These are phyloP conservation scores for Alnus rubra DNA, from an alignment of 306 rosid species.

Conservation along the genomic window DNA sequence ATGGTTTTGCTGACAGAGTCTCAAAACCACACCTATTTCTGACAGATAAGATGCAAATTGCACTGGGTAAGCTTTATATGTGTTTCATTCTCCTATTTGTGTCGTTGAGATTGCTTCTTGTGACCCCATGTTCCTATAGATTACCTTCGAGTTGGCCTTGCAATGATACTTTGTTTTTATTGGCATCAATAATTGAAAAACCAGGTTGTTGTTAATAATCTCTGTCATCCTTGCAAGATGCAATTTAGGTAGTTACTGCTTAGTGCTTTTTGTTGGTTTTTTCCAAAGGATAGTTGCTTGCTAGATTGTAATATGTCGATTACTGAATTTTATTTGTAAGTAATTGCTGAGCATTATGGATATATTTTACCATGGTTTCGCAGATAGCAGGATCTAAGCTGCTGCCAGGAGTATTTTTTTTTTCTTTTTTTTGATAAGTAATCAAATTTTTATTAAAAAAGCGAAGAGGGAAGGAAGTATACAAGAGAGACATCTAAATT, in stretches of 20 bases:
- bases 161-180: background rate
- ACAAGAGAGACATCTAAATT: no score
- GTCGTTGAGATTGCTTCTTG: background rate
- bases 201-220: background rate
- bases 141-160: background rate
- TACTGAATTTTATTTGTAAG: conserved; percentile 20
- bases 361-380: no score
- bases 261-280: conserved; percentile 2
- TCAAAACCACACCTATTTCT: conserved; percentile 81
- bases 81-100: conserved; percentile 5
- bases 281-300: background rate
- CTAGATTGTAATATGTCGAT: conserved; percentile 3
- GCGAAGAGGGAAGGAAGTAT: no score
- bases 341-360: conserved; percentile 12
- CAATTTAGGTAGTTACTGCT: conserved; percentile 12
- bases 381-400: background rate
- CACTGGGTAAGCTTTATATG: conserved; percentile 63
- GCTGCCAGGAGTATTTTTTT: no score
- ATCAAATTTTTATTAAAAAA: no score
- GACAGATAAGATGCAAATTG: conserved; percentile 92
- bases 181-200: background rate
- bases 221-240: background rate
- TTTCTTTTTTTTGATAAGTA: no score
- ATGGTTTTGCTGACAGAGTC: conserved; percentile 89
- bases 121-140: conserved; percentile 9